A percentile compares a stretch with the other conserved stretches of the same genome.
These are phyloP conservation scores for Debaryomycetaceae sp. DNA, from an alignment of 1,139 yeast genomes.

Conservation along the genomic window DNA sequence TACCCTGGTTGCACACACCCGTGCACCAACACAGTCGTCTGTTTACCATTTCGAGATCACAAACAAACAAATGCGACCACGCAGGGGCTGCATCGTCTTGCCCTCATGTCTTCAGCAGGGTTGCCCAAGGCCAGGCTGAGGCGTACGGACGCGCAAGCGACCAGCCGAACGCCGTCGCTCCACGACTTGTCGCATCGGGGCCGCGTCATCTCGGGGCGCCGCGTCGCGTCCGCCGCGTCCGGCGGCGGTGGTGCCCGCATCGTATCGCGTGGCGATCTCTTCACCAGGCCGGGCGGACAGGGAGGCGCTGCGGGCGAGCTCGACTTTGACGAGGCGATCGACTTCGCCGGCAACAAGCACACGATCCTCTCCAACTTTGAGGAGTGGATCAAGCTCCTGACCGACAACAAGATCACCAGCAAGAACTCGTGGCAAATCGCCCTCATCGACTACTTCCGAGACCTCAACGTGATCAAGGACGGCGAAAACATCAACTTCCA, in stretches of 20 bases:
- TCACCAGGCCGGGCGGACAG: conserved; percentile 1
- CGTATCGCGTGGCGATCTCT: conserved; percentile 8
- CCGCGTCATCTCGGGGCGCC: conserved; percentile 6
- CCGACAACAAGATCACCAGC: conserved; percentile 73
- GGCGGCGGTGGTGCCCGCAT: conserved; percentile 3
- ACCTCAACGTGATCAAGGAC: conserved; percentile 39
- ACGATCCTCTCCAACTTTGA: conserved; percentile 64
- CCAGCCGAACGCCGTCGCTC: conserved; percentile 4
- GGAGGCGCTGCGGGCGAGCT: conserved; percentile 4
- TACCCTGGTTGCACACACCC: no score
- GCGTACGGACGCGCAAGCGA: background rate
- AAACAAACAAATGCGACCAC: background rate
- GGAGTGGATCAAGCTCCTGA: conserved; percentile 87
- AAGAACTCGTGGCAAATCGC: conserved; percentile 72
- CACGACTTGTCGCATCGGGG: conserved; percentile 7
- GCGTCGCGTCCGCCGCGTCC: background rate
- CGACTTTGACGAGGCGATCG: conserved; percentile 33
- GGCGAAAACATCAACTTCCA: conserved; percentile 43
- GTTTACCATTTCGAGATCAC: no score
- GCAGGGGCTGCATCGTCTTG: background rate
- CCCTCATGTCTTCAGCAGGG: no score
- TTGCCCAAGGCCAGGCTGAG: conserved; percentile 4
- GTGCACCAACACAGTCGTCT: background rate
- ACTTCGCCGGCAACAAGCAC: conserved; percentile 41
- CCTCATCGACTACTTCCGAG: conserved; percentile 76